Evolutionary conservation across 2,329 filamentous ascomycete species (phyloP).

Genomic region (Uncinocarpus reesii): DNA sequence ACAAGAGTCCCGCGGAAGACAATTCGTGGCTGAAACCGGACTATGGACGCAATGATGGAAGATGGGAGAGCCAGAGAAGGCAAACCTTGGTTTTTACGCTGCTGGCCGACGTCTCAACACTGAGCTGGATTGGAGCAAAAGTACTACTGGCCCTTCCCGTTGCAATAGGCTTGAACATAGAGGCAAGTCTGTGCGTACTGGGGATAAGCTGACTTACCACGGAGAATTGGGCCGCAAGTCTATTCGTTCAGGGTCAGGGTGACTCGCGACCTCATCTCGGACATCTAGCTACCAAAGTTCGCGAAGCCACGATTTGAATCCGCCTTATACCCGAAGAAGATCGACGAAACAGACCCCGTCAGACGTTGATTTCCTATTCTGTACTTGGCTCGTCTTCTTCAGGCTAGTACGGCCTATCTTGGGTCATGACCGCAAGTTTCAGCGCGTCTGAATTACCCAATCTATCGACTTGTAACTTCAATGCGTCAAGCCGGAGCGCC

Average conservation of each 20-base stretch:
- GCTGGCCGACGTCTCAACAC: constrained; percentile 1
- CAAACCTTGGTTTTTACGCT: not conserved
- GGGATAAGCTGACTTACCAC: not conserved
- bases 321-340: constrained; percentile 1
- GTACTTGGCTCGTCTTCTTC: not conserved
- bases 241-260: not conserved
- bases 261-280: not conserved
- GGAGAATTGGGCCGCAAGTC: not conserved
- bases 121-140: not conserved
- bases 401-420: constrained; percentile 5
- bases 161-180: not conserved
- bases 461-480: constrained; percentile 12
- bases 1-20: not conserved
- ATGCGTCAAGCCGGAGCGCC: not conserved
- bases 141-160: not conserved
- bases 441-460: constrained; percentile 10
- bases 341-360: constrained; percentile 1
- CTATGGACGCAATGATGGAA: not conserved
- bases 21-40: constrained; percentile 8
- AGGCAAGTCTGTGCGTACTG: not conserved
- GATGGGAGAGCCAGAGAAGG: not conserved
- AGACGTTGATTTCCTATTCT: constrained; percentile 7
- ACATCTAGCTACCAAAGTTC: not conserved
- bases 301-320: not conserved
- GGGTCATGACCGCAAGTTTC: constrained; percentile 6